These are phyloP conservation scores for Candida succiphila DNA, from an alignment of 805 yeast species.

Conservation along the genomic window DNA sequence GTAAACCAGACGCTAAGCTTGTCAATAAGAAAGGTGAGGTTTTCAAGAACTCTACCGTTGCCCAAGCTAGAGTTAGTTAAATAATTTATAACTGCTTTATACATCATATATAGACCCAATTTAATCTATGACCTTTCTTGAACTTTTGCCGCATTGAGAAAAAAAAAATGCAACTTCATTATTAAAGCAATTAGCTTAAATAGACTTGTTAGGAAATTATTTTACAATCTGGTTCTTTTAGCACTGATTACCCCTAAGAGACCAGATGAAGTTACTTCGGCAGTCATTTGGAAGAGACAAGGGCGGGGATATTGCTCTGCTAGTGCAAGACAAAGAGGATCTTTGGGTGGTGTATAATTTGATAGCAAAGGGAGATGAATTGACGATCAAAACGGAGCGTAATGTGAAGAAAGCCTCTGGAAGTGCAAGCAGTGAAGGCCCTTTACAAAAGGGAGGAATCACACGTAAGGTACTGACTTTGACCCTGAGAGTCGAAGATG, in stretches of 20 bases:
- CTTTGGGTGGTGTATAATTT: slow-evolving; percentile 82
- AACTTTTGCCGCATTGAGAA: too few relatives aligned
- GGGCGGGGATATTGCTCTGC: slow-evolving; percentile 54
- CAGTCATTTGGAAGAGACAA: slow-evolving; percentile 45
- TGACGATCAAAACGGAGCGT: slow-evolving; percentile 60
- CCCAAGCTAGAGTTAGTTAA: slow-evolving; percentile 72
- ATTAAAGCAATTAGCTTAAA: too few relatives aligned
- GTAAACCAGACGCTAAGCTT: slow-evolving; percentile 62
- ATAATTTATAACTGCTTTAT: neutral
- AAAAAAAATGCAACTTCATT: too few relatives aligned
- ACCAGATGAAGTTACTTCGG: slow-evolving; percentile 45
- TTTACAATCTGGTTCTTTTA: too few relatives aligned
- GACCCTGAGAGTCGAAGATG: slow-evolving; percentile 49
- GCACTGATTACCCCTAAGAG: too few relatives aligned
- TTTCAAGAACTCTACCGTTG: slow-evolving; percentile 65
- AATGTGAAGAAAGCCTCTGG: slow-evolving; percentile 34
- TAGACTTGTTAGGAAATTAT: too few relatives aligned
- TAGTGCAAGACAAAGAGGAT: slow-evolving; percentile 87
- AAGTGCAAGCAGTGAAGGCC: slow-evolving; percentile 5
- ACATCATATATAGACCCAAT: neutral
- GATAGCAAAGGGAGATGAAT: slow-evolving; percentile 64
- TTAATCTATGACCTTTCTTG: neutral
- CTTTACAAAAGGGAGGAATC: slow-evolving; percentile 13
- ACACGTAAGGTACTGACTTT: slow-evolving; percentile 55
- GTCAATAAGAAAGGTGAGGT: slow-evolving; percentile 73